Evolutionary conservation across 2,329 filamentous ascomycete genomes (phyloP).

Genomic region (Daldinia sp.): DNA sequence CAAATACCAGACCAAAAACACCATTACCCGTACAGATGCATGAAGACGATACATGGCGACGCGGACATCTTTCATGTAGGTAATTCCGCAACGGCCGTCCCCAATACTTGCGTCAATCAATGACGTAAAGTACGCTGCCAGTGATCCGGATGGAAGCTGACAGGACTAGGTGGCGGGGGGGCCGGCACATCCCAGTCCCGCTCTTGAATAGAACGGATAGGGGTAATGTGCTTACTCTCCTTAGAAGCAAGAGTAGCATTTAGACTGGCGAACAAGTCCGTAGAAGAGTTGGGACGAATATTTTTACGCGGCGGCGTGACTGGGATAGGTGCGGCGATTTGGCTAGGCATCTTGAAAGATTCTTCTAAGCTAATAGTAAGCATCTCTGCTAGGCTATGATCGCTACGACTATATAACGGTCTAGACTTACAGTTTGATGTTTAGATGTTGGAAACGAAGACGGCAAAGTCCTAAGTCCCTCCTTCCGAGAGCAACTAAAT

Average conservation of each 20-base stretch:
- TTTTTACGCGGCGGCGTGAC: slow-evolving; percentile 57
- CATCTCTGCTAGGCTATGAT: neutral
- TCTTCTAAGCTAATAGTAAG: slow-evolving; percentile 22
- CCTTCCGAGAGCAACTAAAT: slow-evolving; percentile 5
- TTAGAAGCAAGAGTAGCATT: slow-evolving; percentile 59
- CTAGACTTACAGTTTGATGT: slow-evolving; percentile 20
- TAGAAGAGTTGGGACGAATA: slow-evolving; percentile 55
- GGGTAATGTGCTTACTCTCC: slow-evolving; percentile 53
- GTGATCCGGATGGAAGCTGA: slow-evolving; percentile 66
- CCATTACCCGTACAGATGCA: slow-evolving; percentile 42
- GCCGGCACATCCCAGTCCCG: slow-evolving; percentile 71
- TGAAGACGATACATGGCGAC: slow-evolving; percentile 31
- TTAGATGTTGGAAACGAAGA: neutral
- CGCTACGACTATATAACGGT: neutral
- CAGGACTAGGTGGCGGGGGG: slow-evolving; percentile 69
- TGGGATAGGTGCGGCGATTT: slow-evolving; percentile 57
- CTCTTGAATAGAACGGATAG: slow-evolving; percentile 61
- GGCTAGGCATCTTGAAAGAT: slow-evolving; percentile 52
- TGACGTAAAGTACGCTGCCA: slow-evolving; percentile 55
- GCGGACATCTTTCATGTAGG: slow-evolving; percentile 11
- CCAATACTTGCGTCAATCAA: slow-evolving; percentile 38
- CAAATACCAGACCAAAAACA: slow-evolving; percentile 32
- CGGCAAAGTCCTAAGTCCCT: neutral
- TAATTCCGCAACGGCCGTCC: neutral
- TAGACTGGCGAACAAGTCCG: slow-evolving; percentile 63